Base-by-base conservation (phyloP, 495 filamentous ascomycete species). In the Umbilicaria muhlenbergii region DNA sequence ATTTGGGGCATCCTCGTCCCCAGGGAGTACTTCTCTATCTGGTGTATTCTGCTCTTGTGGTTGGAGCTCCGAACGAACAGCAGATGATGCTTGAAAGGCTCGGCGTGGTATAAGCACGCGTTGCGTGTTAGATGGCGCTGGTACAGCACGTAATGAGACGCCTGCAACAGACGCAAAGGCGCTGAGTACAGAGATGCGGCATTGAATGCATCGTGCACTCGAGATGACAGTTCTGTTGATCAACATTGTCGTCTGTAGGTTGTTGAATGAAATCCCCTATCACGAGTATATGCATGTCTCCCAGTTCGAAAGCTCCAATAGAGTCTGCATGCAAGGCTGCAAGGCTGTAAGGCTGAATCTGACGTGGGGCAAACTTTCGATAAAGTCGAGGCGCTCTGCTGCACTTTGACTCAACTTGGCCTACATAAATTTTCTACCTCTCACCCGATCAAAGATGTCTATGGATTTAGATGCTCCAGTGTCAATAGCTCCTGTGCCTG, bases 401-500 rank as follows among this genome's bases (percentile, higher is more conserved):
- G 19, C 7, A 18, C 11, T 18, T 15, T 28, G 19, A 33, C 28
- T 33, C 41, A 33, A 12, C 36, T 32, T 43, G 17, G 13, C 44
- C 19, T 21, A 18, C 15, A 11, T 13, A 47, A 1, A n/a, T 28
- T 33, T 15, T 33, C 17, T 35, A 33, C 34, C 17, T 34, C n/a
- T 15, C 21, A 7, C 32, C 14, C 3, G 28, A 5, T 28, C 24
- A 28, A 28, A 28, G 6, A 80, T 77, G 73, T 70, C 71, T 58
- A 84, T 86, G 81, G 80, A 84, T 62, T 50, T 84, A 46, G 81
- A 84, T 67, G 63, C 61, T 11, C 69, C 74, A 28, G 66, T 81
- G 36, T 64, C 70, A 46, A 70, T 83, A 53, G 59, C 63, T 48
- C 60, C 62, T 31, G 50, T 65, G 45, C 46, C 64, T 54, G 51